Percentiles rank a stretch among this genome's conserved stretches.
phyloP scores from a whole-genome alignment of 495 filamentous ascomycete species.

The Extremus antarcticus region DNA sequence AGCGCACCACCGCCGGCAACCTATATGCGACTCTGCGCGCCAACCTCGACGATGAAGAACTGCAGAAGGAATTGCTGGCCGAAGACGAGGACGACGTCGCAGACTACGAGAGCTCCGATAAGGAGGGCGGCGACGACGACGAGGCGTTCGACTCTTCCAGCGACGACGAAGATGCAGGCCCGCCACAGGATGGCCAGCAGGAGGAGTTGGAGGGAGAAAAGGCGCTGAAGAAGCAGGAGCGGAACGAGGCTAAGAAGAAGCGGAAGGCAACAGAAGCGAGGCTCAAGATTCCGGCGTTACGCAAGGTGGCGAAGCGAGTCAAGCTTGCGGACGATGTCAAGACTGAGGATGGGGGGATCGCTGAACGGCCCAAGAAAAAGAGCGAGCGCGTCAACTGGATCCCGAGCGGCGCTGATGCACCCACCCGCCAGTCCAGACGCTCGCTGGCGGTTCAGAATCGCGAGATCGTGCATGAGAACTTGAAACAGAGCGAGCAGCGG shows the following conservation, averaged over 20 bases:
- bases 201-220: constrained; percentile 45
- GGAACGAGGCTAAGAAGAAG: constrained; percentile 49
- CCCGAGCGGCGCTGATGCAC: constrained; percentile 64
- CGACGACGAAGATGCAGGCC: constrained; percentile 52
- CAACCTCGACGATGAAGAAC: constrained; percentile 15
- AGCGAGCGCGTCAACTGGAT: constrained; percentile 86
- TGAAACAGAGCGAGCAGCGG: constrained; percentile 73
- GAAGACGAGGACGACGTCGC: constrained; percentile 16
- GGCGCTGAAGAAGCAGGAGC: constrained; percentile 37
- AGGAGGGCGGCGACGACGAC: constrained; percentile 15
- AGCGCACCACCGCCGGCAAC: constrained; percentile 16
- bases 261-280: constrained; percentile 55
- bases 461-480: constrained; percentile 65
- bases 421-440: constrained; percentile 71
- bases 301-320: constrained; percentile 46
- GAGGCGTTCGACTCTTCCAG: constrained; percentile 57
- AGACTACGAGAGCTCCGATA: constrained; percentile 17
- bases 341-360: constrained; percentile 35
- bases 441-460: constrained; percentile 76
- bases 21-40: constrained; percentile 4
- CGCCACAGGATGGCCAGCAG: constrained; percentile 27
- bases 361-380: constrained; percentile 73
- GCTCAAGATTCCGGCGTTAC: constrained; percentile 37
- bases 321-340: constrained; percentile 56
- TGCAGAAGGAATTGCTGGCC: constrained; percentile 13